Evolutionary conservation across 768 basidiomycete genomes (phyloP).

Genomic region (Nevesoporus exiguus): DNA sequence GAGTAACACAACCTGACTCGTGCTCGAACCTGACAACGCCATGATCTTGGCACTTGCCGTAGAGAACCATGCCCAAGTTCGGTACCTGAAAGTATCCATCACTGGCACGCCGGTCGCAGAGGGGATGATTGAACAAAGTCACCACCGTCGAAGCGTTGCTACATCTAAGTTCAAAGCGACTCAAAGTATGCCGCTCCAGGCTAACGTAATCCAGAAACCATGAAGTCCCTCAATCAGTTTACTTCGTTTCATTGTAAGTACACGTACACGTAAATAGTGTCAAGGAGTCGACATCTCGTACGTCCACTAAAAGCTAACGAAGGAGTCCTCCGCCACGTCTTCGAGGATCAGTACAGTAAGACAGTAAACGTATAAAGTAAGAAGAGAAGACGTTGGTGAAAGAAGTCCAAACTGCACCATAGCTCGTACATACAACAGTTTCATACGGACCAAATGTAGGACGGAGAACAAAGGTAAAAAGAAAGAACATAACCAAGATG

Average conservation of each 20-base stretch:
- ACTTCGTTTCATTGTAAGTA: background rate
- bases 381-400: background rate
- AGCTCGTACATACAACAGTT: constrained; percentile 22
- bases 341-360: background rate
- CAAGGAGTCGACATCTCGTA: constrained; percentile 2
- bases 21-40: background rate
- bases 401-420: background rate
- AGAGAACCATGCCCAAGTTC: background rate
- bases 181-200: too few relatives aligned
- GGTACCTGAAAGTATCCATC: background rate
- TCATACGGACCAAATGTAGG: constrained; percentile 1
- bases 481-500: background rate
- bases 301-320: background rate
- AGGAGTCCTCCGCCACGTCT: too few relatives aligned
- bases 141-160: too few relatives aligned
- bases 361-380: background rate
- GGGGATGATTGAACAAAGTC: too few relatives aligned
- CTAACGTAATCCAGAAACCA: too few relatives aligned
- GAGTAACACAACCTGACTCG: background rate
- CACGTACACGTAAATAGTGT: constrained; percentile 11
- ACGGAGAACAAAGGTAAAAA: background rate
- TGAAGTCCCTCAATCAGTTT: background rate
- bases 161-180: too few relatives aligned
- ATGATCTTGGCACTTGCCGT: background rate
- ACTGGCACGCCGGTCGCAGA: too few relatives aligned